Percentiles rank a stretch among this genome's conserved stretches.
phyloP scores from a whole-genome alignment of 1,284 basidiomycete genomes.

The Ganoderma multipileum region DNA sequence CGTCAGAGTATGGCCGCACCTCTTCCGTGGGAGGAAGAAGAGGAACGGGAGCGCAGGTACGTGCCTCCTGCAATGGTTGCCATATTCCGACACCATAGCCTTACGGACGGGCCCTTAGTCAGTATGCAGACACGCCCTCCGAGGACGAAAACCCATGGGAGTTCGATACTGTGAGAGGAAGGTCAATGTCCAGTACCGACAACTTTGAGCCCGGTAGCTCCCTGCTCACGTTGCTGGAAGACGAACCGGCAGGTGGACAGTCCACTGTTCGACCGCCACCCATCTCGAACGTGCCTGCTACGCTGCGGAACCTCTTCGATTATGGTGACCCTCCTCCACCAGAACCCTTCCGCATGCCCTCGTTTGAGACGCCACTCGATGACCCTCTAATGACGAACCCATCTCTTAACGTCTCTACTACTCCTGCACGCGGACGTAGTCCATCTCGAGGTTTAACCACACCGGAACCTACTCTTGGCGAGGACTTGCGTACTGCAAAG shows the following conservation, averaged over 20 bases:
- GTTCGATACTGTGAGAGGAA: conserved; percentile 75
- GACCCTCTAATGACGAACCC: conserved; percentile 33
- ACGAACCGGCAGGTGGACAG: conserved; percentile 24
- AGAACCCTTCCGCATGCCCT: conserved; percentile 53
- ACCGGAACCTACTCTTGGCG: conserved; percentile 31
- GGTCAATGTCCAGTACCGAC: conserved; percentile 36
- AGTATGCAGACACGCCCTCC: conserved; percentile 24
- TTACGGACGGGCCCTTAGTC: conserved; percentile 19
- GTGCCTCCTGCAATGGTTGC: conserved; percentile 41
- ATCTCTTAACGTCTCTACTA: conserved; percentile 36
- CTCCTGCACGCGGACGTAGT: conserved; percentile 37
- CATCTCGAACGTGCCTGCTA: conserved; percentile 63
- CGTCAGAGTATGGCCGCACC: conserved; percentile 82
- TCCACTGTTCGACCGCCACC: conserved; percentile 57
- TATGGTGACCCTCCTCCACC: conserved; percentile 48
- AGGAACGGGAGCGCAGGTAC: conserved; percentile 49
- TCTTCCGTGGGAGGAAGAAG: conserved; percentile 74
- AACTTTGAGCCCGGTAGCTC: conserved; percentile 26
- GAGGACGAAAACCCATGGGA: conserved; percentile 72
- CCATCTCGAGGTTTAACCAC: conserved; percentile 31
- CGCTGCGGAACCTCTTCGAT: conserved; percentile 73
- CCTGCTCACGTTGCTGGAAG: conserved; percentile 22
- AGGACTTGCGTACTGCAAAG: conserved; percentile 53
- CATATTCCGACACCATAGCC: not conserved
- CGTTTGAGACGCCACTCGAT: conserved; percentile 32